Evolutionary conservation across 192 early-diverging fungal genomes (phyloP).

Genomic region (Gigaspora rosea): DNA sequence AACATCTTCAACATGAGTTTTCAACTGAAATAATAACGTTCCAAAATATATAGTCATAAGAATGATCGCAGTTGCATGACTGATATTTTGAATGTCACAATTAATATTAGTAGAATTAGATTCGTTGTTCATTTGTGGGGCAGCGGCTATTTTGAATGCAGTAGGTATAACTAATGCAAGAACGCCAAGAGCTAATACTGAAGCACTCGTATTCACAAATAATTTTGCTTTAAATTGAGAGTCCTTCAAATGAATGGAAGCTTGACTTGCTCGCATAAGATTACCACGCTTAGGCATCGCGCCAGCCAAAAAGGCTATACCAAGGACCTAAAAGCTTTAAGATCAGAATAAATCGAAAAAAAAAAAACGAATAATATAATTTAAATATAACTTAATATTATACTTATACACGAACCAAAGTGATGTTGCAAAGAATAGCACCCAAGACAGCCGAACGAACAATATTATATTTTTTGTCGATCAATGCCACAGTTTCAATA

Average conservation of each 20-base stretch:
- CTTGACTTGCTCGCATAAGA: conserved; percentile 49
- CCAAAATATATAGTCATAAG: conserved; percentile 60
- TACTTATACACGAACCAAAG: conserved; percentile 58
- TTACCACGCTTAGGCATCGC: conserved; percentile 57
- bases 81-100: conserved; percentile 35
- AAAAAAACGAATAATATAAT: not conserved
- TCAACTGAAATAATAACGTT: conserved; percentile 78
- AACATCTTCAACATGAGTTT: conserved; percentile 64
- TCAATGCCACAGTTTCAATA: conserved; percentile 35
- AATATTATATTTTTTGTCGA: conserved; percentile 31
- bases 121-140: not conserved
- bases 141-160: conserved; percentile 48
- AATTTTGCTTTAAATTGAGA: too few species aligned
- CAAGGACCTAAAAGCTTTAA: conserved; percentile 48
- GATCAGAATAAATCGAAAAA: not conserved
- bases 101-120: not conserved
- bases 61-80: conserved; percentile 59
- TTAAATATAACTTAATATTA: not conserved
- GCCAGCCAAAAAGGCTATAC: conserved; percentile 76
- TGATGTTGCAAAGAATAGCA: conserved; percentile 87
- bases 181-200: too few species aligned
- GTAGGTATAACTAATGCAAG: too few species aligned
- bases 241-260: too few species aligned
- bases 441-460: conserved; percentile 70
- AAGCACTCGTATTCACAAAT: too few species aligned